phyloP scores from a whole-genome alignment of 164 flowering plant species.

The Vitis rupestris region DNA sequence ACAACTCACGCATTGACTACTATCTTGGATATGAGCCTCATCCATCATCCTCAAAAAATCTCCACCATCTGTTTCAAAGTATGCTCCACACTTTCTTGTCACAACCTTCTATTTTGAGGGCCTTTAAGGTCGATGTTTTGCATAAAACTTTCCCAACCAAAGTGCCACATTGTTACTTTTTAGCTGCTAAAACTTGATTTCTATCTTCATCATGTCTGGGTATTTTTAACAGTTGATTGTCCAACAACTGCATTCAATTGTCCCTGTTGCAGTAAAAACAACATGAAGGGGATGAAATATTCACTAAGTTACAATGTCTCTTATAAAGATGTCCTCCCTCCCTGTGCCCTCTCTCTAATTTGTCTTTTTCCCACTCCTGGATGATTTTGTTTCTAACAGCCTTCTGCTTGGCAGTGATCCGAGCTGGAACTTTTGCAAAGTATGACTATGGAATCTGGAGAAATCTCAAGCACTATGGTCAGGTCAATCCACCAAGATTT shows the following conservation, averaged over 20 bases:
- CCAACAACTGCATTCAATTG: no score
- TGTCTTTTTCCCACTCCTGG: neutral
- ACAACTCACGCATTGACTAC: slow-evolving; percentile 65
- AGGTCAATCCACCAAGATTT: slow-evolving; percentile 57
- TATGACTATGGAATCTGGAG: slow-evolving; percentile 77
- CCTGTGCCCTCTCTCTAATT: neutral
- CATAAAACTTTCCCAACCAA: no score
- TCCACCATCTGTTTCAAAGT: slow-evolving; percentile 96
- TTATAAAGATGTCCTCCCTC: no score
- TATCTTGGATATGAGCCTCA: slow-evolving; percentile 90
- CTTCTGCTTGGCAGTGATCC: slow-evolving; percentile 65
- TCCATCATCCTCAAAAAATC: slow-evolving; percentile 84
- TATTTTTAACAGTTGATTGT: no score
- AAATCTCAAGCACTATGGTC: slow-evolving; percentile 66
- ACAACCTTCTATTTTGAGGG: neutral
- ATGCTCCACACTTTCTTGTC: slow-evolving; percentile 21
- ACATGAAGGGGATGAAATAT: no score
- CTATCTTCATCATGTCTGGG: no score
- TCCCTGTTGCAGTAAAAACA: no score
- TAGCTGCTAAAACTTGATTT: no score
- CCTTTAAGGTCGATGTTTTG: no score
- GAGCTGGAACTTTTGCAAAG: slow-evolving; percentile 78
- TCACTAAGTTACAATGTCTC: no score
- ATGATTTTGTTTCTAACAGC: no score
- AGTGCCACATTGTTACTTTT: no score